phyloP scores from a whole-genome alignment of 2,329 filamentous ascomycete genomes.

The Stenocarpella maydis region DNA sequence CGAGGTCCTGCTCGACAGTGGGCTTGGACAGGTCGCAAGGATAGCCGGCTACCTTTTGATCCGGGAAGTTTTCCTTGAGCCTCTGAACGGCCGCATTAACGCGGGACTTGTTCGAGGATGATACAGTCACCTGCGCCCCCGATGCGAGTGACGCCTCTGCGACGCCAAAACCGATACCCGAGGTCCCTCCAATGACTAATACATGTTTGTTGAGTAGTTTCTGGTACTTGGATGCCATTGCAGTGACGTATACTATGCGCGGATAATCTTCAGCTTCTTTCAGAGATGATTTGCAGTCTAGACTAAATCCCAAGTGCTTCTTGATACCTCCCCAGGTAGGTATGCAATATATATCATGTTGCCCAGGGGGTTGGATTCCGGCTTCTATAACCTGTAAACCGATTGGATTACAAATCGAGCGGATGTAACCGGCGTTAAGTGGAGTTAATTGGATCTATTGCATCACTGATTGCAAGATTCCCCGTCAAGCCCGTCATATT shows the following conservation, averaged over 20 bases:
- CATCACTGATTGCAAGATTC: neutral
- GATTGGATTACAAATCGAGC: neutral
- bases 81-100: constrained; percentile 54
- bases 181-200: constrained; percentile 70
- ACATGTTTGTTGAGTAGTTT: constrained; percentile 51
- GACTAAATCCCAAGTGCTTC: neutral
- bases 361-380: no score
- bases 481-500: neutral
- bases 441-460: neutral
- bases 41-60: constrained; percentile 42
- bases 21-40: constrained; percentile 42
- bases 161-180: constrained; percentile 69
- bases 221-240: constrained; percentile 43
- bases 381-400: neutral
- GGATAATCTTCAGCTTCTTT: neutral
- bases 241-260: neutral
- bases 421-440: neutral
- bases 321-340: no score
- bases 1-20: constrained; percentile 44
- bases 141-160: constrained; percentile 65
- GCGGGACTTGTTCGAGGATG: constrained; percentile 62
- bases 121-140: constrained; percentile 65
- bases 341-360: neutral
- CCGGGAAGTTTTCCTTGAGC: constrained; percentile 32
- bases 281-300: accelerated